These are phyloP conservation scores for Solidago caesia DNA, from an alignment of 129 eudicot genomes.

Conservation along the genomic window DNA sequence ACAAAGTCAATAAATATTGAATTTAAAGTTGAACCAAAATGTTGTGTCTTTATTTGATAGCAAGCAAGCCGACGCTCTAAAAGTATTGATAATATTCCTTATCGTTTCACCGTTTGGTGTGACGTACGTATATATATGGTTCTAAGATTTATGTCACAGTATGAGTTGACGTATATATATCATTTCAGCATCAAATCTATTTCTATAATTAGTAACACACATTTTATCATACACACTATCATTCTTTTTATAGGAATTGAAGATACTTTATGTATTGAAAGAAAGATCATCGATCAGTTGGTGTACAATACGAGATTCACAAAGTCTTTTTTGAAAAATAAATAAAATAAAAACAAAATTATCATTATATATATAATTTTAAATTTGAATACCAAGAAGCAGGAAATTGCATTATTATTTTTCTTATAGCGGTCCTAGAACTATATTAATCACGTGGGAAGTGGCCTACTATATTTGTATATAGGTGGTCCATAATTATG, in stretches of 20 bases:
- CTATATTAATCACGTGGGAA: constrained; percentile 42
- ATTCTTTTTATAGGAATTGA: constrained; percentile 20
- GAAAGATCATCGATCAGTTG: too few relatives aligned
- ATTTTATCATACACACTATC: neutral
- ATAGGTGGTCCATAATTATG: constrained; percentile 41
- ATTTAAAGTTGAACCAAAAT: neutral
- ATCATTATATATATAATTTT: neutral
- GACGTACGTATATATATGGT: constrained; percentile 11
- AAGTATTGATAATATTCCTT: neutral
- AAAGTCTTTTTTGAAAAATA: too few relatives aligned
- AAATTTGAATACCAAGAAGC: constrained; percentile 4
- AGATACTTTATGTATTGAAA: neutral
- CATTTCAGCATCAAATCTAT: neutral
- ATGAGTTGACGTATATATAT: neutral
- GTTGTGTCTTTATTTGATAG: neutral
- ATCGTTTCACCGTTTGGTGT: neutral
- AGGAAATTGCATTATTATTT: constrained; percentile 32
- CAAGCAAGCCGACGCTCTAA: neutral
- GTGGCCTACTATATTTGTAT: constrained; percentile 36
- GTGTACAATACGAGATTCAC: too few relatives aligned
- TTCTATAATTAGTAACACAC: constrained; percentile 9
- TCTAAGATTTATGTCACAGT: neutral
- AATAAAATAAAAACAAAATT: neutral
- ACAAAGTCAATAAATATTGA: neutral
- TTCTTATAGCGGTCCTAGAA: constrained; percentile 28